Conservation (phyloP, 2,329 filamentous ascomycete genomes). For the Sclerotinia nivalis region DNA sequence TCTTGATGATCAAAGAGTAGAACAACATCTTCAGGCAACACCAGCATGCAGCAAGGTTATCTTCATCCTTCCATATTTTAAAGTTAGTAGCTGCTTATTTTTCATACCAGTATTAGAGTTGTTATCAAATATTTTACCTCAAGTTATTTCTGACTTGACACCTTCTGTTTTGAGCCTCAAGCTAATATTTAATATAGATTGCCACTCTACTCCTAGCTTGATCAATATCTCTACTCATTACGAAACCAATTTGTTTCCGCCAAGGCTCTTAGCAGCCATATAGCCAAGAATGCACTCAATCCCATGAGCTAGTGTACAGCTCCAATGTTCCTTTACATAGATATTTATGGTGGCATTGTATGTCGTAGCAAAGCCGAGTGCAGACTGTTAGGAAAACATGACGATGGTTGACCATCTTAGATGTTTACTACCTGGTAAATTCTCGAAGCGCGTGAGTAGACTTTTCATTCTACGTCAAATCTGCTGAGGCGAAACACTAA, state of each 20-base stretch:
- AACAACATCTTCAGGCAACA: slow-evolving; percentile 45
- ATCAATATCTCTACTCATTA: not conserved
- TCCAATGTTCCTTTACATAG: not conserved
- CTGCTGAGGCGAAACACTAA: not conserved
- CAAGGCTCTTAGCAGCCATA: not conserved
- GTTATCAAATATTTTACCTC: too few species aligned
- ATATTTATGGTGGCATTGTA: not conserved
- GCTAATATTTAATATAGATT: not conserved
- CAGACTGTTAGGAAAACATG: too few species aligned
- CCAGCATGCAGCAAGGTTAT: slow-evolving; percentile 43
- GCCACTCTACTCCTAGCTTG: not conserved
- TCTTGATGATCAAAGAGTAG: slow-evolving; percentile 63
- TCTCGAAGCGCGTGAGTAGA: not conserved
- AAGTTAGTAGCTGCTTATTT: too few species aligned
- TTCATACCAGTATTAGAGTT: not conserved
- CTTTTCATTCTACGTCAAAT: not conserved
- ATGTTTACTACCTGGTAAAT: not conserved
- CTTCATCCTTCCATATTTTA: too few species aligned
- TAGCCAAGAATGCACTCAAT: not conserved
- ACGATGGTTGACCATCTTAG: too few species aligned
- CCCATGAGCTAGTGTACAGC: rapidly evolving
- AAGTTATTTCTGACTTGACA: too few species aligned
- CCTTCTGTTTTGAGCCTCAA: not conserved
- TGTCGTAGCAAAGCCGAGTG: too few species aligned
- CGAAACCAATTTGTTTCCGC: too few species aligned